A percentile compares a stretch with the other conserved stretches of the same genome.
These are phyloP conservation scores for Neofusicoccum ribis DNA, from an alignment of 2,329 filamentous ascomycete species.

Conservation along the genomic window DNA sequence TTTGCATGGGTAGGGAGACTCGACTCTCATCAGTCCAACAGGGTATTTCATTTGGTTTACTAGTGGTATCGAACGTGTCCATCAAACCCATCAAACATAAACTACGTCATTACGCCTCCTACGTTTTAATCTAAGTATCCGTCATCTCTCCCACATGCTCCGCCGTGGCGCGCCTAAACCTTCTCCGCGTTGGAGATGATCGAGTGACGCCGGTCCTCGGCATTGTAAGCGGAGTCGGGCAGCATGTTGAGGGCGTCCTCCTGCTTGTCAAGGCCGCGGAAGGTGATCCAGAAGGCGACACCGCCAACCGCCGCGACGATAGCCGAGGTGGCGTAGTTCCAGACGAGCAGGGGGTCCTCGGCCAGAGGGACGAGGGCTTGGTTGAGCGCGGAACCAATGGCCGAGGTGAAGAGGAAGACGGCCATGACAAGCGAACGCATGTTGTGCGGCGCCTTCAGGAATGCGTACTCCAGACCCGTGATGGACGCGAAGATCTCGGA, in stretches of 20 bases:
- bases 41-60: background rate
- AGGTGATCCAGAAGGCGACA: conserved; percentile 67
- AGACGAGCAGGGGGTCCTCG: conserved; percentile 65
- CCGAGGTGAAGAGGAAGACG: conserved; percentile 70
- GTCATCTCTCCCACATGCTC: background rate
- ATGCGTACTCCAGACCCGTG: conserved; percentile 72
- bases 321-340: conserved; percentile 69
- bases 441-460: conserved; percentile 74
- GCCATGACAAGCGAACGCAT: conserved; percentile 76
- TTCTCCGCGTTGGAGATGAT: background rate
- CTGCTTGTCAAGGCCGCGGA: conserved; percentile 62
- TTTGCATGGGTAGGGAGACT: too few species aligned
- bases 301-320: conserved; percentile 64
- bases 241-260: conserved; percentile 71
- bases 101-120: background rate
- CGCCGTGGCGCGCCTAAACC: background rate
- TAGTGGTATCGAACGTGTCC: background rate
- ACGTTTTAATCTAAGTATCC: background rate
- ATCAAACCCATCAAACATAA: background rate
- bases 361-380: conserved; percentile 65
- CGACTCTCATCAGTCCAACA: background rate
- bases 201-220: conserved; percentile 31
- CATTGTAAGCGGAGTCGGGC: conserved; percentile 37
- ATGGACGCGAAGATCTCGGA: conserved; percentile 61
- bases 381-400: conserved; percentile 68